Evolutionary conservation across 139 green algal species (phyloP).

Genomic region (Nannochloris sp.): DNA sequence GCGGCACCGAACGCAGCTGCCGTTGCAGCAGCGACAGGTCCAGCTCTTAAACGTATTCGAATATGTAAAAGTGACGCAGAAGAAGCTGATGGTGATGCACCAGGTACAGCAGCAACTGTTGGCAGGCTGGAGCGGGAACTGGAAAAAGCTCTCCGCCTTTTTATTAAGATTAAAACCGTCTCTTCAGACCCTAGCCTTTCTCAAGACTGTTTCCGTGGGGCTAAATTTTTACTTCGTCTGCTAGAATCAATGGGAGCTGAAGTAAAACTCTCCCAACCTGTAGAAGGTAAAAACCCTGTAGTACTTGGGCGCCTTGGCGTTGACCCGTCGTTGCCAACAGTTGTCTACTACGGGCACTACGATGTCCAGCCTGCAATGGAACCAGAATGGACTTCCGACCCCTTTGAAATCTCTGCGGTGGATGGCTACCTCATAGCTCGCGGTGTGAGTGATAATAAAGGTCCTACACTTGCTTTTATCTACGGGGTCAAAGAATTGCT

Average conservation of each 20-base stretch:
- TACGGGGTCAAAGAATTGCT: slow-evolving; percentile 84
- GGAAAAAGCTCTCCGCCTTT: slow-evolving; percentile 68
- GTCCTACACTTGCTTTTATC: slow-evolving; percentile 77
- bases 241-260: slow-evolving; percentile 77
- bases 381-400: slow-evolving; percentile 75
- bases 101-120: not conserved
- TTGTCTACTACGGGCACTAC: slow-evolving; percentile 85
- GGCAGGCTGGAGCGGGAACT: slow-evolving; percentile 50
- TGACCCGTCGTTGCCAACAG: slow-evolving; percentile 60
- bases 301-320: slow-evolving; percentile 76
- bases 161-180: slow-evolving; percentile 76
- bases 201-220: slow-evolving; percentile 81
- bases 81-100: not conserved
- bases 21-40: too few relatives aligned
- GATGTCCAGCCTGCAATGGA: slow-evolving; percentile 79
- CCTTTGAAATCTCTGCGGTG: slow-evolving; percentile 67
- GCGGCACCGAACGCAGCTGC: too few relatives aligned
- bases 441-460: slow-evolving; percentile 90
- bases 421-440: slow-evolving; percentile 75
- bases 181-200: slow-evolving; percentile 38
- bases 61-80: too few relatives aligned
- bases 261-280: slow-evolving; percentile 57
- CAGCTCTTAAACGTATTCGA: too few relatives aligned
- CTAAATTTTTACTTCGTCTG: slow-evolving; percentile 81
- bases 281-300: slow-evolving; percentile 76